phyloP scores from a whole-genome alignment of 2,329 filamentous ascomycete species.

The Lasiodiplodia sp. region DNA sequence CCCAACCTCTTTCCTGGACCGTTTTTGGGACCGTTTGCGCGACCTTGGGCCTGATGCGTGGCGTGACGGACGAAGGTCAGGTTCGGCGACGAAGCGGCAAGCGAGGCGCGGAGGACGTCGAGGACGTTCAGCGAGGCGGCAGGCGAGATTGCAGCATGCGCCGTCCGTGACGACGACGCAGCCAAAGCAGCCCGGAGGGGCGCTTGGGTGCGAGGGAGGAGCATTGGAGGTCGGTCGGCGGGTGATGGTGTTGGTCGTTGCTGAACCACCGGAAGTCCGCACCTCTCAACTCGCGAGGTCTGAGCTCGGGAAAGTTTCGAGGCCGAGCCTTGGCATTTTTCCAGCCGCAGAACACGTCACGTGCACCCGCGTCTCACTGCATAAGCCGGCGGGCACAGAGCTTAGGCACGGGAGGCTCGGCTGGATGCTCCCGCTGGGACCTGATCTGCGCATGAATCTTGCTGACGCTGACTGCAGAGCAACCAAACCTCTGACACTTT shows the following conservation, averaged over 20 bases:
- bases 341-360: not conserved
- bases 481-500: not conserved
- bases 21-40: slow-evolving; percentile 74
- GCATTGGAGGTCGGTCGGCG: slow-evolving; percentile 37
- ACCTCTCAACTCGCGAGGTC: not conserved
- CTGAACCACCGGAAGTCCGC: slow-evolving; percentile 7
- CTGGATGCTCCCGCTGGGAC: slow-evolving; percentile 4
- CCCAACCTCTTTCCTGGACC: slow-evolving; percentile 86
- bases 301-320: slow-evolving; percentile 28
- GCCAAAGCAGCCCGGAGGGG: slow-evolving; percentile 43
- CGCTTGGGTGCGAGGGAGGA: slow-evolving; percentile 49
- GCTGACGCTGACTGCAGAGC: slow-evolving; percentile 10
- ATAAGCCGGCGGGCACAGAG: not conserved
- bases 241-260: not conserved
- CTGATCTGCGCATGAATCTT: slow-evolving; percentile 8
- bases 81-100: slow-evolving; percentile 35
- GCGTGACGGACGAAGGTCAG: slow-evolving; percentile 64
- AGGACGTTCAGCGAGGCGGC: slow-evolving; percentile 40
- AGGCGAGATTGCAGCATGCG: slow-evolving; percentile 39
- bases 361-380: not conserved
- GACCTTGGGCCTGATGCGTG: slow-evolving; percentile 69
- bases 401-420: not conserved
- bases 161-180: slow-evolving; percentile 31
- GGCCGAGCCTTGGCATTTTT: slow-evolving; percentile 8
- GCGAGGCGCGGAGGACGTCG: slow-evolving; percentile 33